A percentile compares a stretch with the other conserved stretches of the same genome.
Evolutionary conservation across 2,329 filamentous ascomycete species (phyloP).

Genomic region (Dothiorella sarmentorum): DNA sequence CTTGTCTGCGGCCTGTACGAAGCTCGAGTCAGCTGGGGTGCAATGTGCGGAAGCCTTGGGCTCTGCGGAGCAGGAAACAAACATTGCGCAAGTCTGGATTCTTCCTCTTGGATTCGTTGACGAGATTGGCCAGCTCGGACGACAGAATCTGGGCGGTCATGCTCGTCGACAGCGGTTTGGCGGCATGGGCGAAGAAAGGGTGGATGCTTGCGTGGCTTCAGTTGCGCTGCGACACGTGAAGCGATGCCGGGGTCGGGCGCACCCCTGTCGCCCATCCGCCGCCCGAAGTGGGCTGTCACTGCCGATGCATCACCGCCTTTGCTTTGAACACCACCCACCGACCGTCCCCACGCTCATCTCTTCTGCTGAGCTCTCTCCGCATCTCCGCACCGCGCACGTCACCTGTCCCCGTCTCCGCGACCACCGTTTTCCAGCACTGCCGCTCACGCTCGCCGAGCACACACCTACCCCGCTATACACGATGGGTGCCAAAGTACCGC

Average conservation of each 20-base stretch:
- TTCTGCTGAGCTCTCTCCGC: not conserved
- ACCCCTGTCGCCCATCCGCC: not conserved
- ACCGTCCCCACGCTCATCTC: not conserved
- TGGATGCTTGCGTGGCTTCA: slow-evolving; percentile 18
- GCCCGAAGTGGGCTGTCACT: slow-evolving; percentile 6
- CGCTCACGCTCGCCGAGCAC: not conserved
- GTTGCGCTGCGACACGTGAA: slow-evolving; percentile 16
- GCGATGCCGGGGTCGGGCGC: not conserved
- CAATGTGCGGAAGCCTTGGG: not conserved
- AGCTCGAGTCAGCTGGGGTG: slow-evolving; percentile 13
- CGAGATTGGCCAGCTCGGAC: slow-evolving; percentile 82
- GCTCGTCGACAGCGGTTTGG: slow-evolving; percentile 33
- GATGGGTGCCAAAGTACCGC: slow-evolving; percentile 75
- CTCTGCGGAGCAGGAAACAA: not conserved
- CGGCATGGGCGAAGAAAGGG: slow-evolving; percentile 2
- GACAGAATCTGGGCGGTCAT: slow-evolving; percentile 92
- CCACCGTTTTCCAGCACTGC: not conserved
- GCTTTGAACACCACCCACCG: not conserved
- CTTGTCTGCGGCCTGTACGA: slow-evolving; percentile 81
- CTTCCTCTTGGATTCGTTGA: slow-evolving; percentile 94
- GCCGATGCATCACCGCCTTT: not conserved
- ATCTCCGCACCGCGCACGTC: not conserved
- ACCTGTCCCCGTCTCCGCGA: not conserved
- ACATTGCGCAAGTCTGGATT: slow-evolving; percentile 82
- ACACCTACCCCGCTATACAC: slow-evolving; percentile 8